Percentiles rank a stretch among this genome's conserved stretches.
Conservation (phyloP, 352 stramenopile species). For the Thalassiosira mediterranea region DNA sequence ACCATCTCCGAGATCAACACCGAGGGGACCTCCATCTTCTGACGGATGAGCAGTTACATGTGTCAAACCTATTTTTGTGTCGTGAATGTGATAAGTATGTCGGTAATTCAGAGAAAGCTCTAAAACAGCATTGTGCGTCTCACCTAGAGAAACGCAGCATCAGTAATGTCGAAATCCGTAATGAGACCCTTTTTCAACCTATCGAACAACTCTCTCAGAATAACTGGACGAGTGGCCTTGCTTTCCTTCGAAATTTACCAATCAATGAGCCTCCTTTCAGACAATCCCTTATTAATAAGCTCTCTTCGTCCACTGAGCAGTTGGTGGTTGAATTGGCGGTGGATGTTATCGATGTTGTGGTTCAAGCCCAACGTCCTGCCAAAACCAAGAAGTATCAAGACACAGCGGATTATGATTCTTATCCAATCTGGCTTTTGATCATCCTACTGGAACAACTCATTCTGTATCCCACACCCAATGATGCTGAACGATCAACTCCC, state of each 20-base stretch:
- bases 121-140: not conserved
- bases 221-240: too few species aligned
- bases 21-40: not conserved
- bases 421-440: not conserved
- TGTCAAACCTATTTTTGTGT: not conserved
- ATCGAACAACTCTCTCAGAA: too few species aligned
- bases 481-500: not conserved
- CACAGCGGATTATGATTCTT: not conserved
- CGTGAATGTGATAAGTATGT: not conserved
- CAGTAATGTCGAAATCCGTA: not conserved
- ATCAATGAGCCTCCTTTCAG: conserved; percentile 1
- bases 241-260: too few species aligned
- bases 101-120: not conserved
- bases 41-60: not conserved
- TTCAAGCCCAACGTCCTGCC: not conserved
- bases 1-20: conserved; percentile 1
- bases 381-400: not conserved
- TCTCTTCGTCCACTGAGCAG: not conserved
- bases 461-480: not conserved
- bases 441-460: conserved; percentile 5
- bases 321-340: not conserved
- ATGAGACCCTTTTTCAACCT: not conserved
- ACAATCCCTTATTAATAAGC: not conserved
- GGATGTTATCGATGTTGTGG: not conserved
- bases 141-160: not conserved